Evolutionary conservation across 2,329 filamentous ascomycete species (phyloP), one percentile per base, ranked within the genome.

Genomic region (Exophiala bonariae): DNA sequence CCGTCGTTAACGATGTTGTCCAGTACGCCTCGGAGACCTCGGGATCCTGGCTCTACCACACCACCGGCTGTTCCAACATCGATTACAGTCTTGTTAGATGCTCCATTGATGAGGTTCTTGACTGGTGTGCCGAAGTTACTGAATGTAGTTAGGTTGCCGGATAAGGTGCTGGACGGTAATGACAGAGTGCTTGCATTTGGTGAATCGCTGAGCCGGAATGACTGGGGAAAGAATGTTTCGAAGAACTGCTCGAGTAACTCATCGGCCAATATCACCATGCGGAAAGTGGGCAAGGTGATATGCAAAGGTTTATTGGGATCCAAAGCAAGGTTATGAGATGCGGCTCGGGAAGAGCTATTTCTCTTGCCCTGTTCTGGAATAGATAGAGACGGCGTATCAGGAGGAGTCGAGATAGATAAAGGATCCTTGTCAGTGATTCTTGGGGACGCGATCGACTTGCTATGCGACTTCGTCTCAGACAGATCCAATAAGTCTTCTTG

Each of bases 1-100:
- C 93, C 93, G 64, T 99, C 93, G 2, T 87, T 95, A 55, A 97
- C 93, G 60, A 99, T 97, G 60, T 95, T 96, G 71, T 99, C 93
- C 31, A 99, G 75, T 49, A 99, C 93, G 16, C 93, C 93, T 33
- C 93, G 81, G 1, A 99, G 78, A 17, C 93, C 89, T 56, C 91
- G 86, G 14, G 89, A 84, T 8, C 79, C 78, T 1, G 81, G 77
- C 36, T 76, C 82, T 26, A 80, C 76, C 61, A 84, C 76, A 52
- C 85, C 79, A 31, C 79, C 77, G 1, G 77, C 73, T n/a, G 70
- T 53, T 19, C 62, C 63, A 19, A 66, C 67, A 18, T 60, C 50
- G 32, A 50, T 45, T 3, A 58, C 46, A 16, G 52, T 49, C 48
- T 20, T 64, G 64, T 22, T 66, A 59, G 66, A 62, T 32, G 66